Conservation (phyloP, 2,329 filamentous ascomycete species). For the Colletotrichum chrysophilum region DNA sequence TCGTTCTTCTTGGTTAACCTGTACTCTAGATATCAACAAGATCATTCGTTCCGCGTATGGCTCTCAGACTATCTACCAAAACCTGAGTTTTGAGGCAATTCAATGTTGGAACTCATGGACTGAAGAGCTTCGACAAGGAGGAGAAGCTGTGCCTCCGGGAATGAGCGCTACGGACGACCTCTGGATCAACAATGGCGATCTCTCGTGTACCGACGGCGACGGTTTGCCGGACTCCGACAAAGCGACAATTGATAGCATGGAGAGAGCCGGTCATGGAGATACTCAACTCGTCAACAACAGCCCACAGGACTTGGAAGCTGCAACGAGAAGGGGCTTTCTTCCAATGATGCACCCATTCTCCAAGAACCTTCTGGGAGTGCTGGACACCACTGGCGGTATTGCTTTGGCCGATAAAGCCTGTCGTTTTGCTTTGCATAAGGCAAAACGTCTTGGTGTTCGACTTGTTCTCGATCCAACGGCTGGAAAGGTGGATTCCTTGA, state of each 20-base stretch:
- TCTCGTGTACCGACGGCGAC: conserved; percentile 28
- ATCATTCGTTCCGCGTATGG: conserved; percentile 21
- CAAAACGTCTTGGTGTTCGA: conserved; percentile 41
- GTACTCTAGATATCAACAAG: neutral
- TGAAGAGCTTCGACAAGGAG: conserved; percentile 32
- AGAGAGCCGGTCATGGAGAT: conserved; percentile 33
- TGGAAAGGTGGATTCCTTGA: conserved; percentile 34
- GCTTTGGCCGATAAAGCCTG: conserved; percentile 51
- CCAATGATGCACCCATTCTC: neutral
- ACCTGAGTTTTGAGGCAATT: conserved; percentile 46
- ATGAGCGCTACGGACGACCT: conserved; percentile 38
- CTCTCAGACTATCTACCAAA: conserved; percentile 47
- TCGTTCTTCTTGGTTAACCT: neutral
- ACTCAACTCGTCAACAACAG: conserved; percentile 39
- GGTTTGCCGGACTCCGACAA: conserved; percentile 36
- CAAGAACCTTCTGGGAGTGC: neutral
- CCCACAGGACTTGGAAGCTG: conserved; percentile 28
- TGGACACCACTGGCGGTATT: conserved; percentile 39
- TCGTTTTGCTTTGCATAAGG: conserved; percentile 46
- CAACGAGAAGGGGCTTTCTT: conserved; percentile 26
- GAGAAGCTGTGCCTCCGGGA: conserved; percentile 35
- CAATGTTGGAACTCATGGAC: conserved; percentile 50
- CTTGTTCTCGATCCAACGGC: conserved; percentile 38
- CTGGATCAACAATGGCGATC: conserved; percentile 42
- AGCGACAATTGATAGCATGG: conserved; percentile 38